Percentiles rank a stretch among this genome's conserved stretches.
Evolutionary conservation across 1,284 basidiomycete genomes (phyloP).

Genomic region (Microbotryomycetes sp.): DNA sequence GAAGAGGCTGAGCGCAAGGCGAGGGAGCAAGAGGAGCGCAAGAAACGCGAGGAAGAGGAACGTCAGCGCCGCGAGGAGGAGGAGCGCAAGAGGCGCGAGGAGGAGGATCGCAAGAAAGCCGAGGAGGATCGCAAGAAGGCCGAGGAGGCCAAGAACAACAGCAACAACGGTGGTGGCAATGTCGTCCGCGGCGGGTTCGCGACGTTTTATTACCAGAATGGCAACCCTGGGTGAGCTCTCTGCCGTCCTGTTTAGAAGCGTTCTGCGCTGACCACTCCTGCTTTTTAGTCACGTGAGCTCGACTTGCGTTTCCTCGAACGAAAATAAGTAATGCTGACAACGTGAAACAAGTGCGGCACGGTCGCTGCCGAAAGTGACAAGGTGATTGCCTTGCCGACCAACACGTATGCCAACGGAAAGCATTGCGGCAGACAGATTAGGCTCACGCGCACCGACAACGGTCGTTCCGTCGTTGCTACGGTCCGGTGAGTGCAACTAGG

Average conservation of each 20-base stretch:
- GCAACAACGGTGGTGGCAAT: background rate
- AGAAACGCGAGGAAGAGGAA: background rate
- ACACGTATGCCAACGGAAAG: conserved; percentile 3
- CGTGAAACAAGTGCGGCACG: background rate
- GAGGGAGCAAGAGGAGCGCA: background rate
- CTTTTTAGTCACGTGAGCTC: no score
- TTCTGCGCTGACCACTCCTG: no score
- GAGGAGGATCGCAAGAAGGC: background rate
- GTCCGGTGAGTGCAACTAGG: background rate
- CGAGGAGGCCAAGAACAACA: background rate
- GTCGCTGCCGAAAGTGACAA: background rate
- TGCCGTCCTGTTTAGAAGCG: no score
- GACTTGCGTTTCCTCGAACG: no score
- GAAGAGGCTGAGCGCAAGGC: background rate
- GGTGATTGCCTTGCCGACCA: conserved; percentile 5
- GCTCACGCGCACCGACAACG: background rate
- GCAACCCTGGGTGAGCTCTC: background rate
- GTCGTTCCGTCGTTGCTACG: background rate
- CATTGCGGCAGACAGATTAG: background rate
- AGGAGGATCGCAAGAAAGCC: background rate
- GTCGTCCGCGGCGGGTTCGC: background rate
- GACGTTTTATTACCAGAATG: background rate
- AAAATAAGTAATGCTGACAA: no score
- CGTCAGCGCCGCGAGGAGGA: background rate
- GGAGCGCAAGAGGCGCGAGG: background rate